Base-by-base conservation (phyloP, 495 filamentous ascomycete species). In the Penicillium herquei region DNA sequence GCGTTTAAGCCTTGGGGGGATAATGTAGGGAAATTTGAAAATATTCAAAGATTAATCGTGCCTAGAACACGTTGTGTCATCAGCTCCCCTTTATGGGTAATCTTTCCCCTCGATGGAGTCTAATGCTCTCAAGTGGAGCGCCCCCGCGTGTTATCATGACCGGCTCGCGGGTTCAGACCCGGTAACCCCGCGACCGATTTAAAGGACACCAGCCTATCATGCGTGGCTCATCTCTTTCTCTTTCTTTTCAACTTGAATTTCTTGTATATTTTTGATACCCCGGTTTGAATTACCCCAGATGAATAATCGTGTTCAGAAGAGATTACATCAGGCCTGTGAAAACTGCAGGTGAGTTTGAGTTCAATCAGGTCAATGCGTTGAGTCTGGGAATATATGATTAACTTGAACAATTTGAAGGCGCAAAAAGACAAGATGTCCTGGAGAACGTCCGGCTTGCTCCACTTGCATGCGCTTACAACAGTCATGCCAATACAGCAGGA, bases 381-480 rank as follows among this genome's bases (percentile, higher is more conserved):
- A 26, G 16, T 18, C 17, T n/a, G 43, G 39, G 6, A 26, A 51
- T 39, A 14, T 17, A n/a, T n/a, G 37, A 9, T 30, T 43, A 9
- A 49, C 35, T 45, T 26, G 21, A 26, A 26, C 1, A 26, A 10
- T 32, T 17, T 6, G 13, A 37, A 76, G 72, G 57, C 55, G 73
- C 50, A 76, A 78, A 57, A 78, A 78, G 55, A 74, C 65, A n/a
- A 65, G 75, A 42, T 78, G 75, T 58, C 75, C 75, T 7, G 75
- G 72, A 16, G 75, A 78, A 57, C 67, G 65, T 35, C 75, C 75
- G 11, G 62, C 65, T 9, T 78, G 75, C 48, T 78, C 75, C 32
- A 74, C 64, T 34, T 78, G 75, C 42, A 58, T 69, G 10, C 70
- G 75, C 12, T 67, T 78, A 17, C 62, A 66, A 31, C 73, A 78